Conservation (phyloP, 2,329 filamentous ascomycete species). For the Penicillium hesseltinei region DNA sequence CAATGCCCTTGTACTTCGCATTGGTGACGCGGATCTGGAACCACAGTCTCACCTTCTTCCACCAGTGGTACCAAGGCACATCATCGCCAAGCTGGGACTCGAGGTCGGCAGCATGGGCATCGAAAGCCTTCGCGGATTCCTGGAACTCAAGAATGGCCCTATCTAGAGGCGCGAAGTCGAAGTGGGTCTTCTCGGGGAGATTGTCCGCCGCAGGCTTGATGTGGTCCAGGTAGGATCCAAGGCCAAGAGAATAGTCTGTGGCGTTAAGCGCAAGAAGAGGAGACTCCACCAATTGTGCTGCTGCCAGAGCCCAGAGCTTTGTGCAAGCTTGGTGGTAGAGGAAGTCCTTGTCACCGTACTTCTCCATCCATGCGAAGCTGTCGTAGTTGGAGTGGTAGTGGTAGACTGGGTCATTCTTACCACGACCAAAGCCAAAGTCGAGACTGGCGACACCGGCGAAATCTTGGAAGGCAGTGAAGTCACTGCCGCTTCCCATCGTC, state of each 20-base stretch:
- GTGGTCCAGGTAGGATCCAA: constrained; percentile 47
- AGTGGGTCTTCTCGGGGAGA: constrained; percentile 25
- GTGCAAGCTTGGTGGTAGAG: constrained; percentile 62
- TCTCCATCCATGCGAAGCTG: constrained; percentile 79
- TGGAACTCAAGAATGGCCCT: constrained; percentile 50
- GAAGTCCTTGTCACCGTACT: constrained; percentile 66
- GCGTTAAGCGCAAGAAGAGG: constrained; percentile 65
- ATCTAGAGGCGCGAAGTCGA: constrained; percentile 50
- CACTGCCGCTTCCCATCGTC: constrained; percentile 70
- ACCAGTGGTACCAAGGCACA: constrained; percentile 77
- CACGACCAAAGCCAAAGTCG: constrained; percentile 59
- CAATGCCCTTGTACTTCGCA: constrained; percentile 77
- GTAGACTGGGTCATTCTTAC: constrained; percentile 53
- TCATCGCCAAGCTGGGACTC: constrained; percentile 50
- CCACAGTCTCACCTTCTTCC: constrained; percentile 64
- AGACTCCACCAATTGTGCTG: constrained; percentile 61
- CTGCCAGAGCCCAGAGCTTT: constrained; percentile 62
- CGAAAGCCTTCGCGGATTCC: constrained; percentile 51
- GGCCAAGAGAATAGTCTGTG: constrained; percentile 60
- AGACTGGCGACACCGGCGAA: constrained; percentile 65
- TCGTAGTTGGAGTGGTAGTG: constrained; percentile 86
- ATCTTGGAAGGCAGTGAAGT: constrained; percentile 74
- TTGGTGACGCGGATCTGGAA: constrained; percentile 68
- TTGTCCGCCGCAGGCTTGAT: constrained; percentile 30
- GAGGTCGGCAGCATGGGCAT: constrained; percentile 50